Evolutionary conservation across 257 asterid species (phyloP).

Genomic region (Ilex aquifolium): DNA sequence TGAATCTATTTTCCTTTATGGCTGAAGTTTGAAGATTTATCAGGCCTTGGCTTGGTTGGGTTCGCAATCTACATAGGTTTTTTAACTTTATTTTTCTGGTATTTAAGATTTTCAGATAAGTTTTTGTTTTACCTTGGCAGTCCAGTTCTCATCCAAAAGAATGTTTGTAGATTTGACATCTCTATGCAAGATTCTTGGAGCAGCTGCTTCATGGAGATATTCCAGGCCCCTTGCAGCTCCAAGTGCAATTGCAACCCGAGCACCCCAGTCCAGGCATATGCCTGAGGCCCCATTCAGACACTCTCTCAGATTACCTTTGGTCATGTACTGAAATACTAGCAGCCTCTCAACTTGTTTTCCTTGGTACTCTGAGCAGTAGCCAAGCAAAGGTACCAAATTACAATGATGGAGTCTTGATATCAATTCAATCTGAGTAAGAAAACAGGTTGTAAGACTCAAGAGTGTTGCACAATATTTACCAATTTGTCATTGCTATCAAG

Average conservation of each 20-base stretch:
- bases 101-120: neutral
- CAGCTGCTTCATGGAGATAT: conserved; percentile 98
- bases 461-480: neutral
- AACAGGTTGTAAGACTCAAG: neutral
- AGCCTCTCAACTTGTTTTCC: conserved; percentile 80
- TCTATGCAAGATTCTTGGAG: conserved; percentile 92
- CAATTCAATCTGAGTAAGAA: conserved; percentile 62
- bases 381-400: conserved; percentile 86
- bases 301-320: conserved; percentile 84
- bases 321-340: conserved; percentile 73
- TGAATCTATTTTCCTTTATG: too few relatives aligned
- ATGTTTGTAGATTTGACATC: conserved; percentile 94
- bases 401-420: conserved; percentile 93
- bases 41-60: too few relatives aligned
- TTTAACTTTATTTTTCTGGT: neutral
- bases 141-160: conserved; percentile 86
- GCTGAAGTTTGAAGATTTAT: too few relatives aligned
- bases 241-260: conserved; percentile 76
- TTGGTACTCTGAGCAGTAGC: conserved; percentile 73
- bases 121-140: conserved; percentile 63
- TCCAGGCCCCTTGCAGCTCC: conserved; percentile 99
- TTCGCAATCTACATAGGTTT: too few relatives aligned
- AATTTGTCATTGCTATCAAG: neutral
- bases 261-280: conserved; percentile 58
- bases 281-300: conserved; percentile 67